Evolutionary conservation across 176 grass and related monocot genomes (phyloP).

Genomic region (Dendrocalamus sinicus): DNA sequence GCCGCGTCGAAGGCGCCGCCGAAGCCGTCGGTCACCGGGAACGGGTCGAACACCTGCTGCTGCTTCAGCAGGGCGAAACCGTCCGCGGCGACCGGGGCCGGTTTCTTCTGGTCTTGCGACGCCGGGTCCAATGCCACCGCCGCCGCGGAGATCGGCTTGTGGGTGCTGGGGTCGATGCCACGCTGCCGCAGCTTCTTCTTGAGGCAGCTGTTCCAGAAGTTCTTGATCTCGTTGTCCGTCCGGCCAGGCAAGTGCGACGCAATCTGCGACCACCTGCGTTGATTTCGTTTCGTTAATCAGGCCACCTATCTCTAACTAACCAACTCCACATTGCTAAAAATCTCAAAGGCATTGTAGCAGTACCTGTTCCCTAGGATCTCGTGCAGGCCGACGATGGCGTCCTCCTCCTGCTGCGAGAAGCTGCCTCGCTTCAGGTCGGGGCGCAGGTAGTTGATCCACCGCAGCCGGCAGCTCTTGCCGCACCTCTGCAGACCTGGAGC

Average conservation of each 20-base stretch:
- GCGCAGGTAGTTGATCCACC: conserved; percentile 92
- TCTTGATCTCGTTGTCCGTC: conserved; percentile 95
- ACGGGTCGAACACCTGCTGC: conserved; percentile 65
- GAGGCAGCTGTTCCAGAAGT: conserved; percentile 90
- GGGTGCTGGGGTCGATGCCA: conserved; percentile 77
- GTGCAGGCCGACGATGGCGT: conserved; percentile 74
- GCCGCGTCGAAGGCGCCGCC: conserved; percentile 45
- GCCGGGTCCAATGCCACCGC: not conserved
- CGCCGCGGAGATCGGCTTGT: conserved; percentile 53
- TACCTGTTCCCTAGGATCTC: conserved; percentile 86
- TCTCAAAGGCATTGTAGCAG: not conserved
- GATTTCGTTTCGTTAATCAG: conserved; percentile 7
- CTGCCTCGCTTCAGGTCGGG: conserved; percentile 89
- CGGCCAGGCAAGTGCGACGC: conserved; percentile 80
- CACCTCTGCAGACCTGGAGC: conserved; percentile 79
- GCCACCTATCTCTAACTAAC: not conserved
- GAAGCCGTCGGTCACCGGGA: conserved; percentile 62
- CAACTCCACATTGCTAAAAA: not conserved
- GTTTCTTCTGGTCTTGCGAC: conserved; percentile 24
- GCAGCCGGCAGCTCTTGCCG: conserved; percentile 90
- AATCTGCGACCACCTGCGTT: conserved; percentile 85
- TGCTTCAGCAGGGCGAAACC: conserved; percentile 13
- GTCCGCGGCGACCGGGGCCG: not conserved
- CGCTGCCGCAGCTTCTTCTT: conserved; percentile 90
- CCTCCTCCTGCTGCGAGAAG: conserved; percentile 93